These are phyloP conservation scores for Ophiostoma quercus DNA, from an alignment of 2,329 filamentous ascomycete genomes.

Conservation along the genomic window DNA sequence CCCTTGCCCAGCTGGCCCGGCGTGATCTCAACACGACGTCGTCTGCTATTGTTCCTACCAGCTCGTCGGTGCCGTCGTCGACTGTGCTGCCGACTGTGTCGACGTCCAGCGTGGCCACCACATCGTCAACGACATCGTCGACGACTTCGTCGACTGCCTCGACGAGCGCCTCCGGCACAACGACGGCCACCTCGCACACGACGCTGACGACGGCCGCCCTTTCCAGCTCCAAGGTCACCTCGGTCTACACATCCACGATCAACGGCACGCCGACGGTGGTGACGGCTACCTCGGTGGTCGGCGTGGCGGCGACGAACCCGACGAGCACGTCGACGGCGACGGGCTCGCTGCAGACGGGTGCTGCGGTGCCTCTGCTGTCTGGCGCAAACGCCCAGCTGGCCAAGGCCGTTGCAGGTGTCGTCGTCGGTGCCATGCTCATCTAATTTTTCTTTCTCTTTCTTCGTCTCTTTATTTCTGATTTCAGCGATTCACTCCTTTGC, in stretches of 20 bases:
- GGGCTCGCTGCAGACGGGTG: constrained; percentile 33
- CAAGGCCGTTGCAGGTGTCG: constrained; percentile 26
- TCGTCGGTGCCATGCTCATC: constrained; percentile 27
- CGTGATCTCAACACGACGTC: constrained; percentile 37
- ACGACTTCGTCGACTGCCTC: constrained; percentile 10
- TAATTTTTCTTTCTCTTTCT: constrained; percentile 17
- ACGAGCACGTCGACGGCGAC: constrained; percentile 35
- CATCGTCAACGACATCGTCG: not conserved
- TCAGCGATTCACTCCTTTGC: constrained; percentile 15
- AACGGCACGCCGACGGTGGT: constrained; percentile 44
- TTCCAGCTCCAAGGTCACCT: constrained; percentile 26
- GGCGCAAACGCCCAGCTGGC: constrained; percentile 19
- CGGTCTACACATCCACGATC: constrained; percentile 45
- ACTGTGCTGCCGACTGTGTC: constrained; percentile 25
- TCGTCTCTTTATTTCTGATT: not conserved
- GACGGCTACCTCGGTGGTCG: constrained; percentile 48
- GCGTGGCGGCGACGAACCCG: constrained; percentile 34
- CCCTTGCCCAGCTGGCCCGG: constrained; percentile 60
- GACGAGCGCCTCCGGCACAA: not conserved
- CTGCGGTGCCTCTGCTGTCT: constrained; percentile 21
- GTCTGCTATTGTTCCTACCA: constrained; percentile 24
- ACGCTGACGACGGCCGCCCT: not conserved
- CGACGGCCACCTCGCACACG: not conserved
- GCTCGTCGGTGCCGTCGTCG: constrained; percentile 28
- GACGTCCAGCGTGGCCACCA: constrained; percentile 20